Conservation (phyloP, 495 filamentous ascomycete species). For the Hypoxylon lienhwacheense region DNA sequence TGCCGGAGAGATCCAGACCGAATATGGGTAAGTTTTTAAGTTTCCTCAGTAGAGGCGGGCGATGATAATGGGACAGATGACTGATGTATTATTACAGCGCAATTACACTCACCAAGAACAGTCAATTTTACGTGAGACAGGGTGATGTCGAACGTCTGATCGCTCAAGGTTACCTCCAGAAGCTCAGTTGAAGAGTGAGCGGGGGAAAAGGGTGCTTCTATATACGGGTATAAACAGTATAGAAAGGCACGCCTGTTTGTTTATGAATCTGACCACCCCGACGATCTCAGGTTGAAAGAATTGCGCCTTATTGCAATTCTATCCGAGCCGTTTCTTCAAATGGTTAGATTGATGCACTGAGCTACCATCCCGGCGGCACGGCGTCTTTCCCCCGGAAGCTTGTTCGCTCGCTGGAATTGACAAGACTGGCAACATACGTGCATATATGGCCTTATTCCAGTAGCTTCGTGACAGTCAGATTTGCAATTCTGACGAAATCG, state of each 20-base stretch:
- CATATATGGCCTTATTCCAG: slow-evolving; percentile 3
- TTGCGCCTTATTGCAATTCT: slow-evolving; percentile 1
- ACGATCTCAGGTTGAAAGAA: neutral
- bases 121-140: slow-evolving; percentile 95
- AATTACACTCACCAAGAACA: slow-evolving; percentile 96
- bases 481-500: slow-evolving; percentile 33
- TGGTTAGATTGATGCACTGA: slow-evolving; percentile 15
- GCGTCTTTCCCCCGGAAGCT: slow-evolving; percentile 25
- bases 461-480: slow-evolving; percentile 22
- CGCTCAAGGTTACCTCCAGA: slow-evolving; percentile 94
- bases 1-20: slow-evolving; percentile 97
- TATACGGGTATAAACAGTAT: no score
- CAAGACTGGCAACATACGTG: slow-evolving; percentile 13
- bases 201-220: neutral
- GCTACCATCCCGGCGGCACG: slow-evolving; percentile 12
- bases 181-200: slow-evolving; percentile 67
- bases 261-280: slow-evolving; percentile 3
- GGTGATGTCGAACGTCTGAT: slow-evolving; percentile 96
- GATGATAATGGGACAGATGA: slow-evolving; percentile 27
- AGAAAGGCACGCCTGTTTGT: neutral
- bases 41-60: slow-evolving; percentile 10
- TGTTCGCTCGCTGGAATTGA: slow-evolving; percentile 17
- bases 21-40: slow-evolving; percentile 77
- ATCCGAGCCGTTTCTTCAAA: neutral
- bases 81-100: slow-evolving; percentile 57